Percentiles rank a stretch among this genome's conserved stretches.
Conservation (phyloP, 805 yeast genomes). For the Saccharomycopsis sp. region DNA sequence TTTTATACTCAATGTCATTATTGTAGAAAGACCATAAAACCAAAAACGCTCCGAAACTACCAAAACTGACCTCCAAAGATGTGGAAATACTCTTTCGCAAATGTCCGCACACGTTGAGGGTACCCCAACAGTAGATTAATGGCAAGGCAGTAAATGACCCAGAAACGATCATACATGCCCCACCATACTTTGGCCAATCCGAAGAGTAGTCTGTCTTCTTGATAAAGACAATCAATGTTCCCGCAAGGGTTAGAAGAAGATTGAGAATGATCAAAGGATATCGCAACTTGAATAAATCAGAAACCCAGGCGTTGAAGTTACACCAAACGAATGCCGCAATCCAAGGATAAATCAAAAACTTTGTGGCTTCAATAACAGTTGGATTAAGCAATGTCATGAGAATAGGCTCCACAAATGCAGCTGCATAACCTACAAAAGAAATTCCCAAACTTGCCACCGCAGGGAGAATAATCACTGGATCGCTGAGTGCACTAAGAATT, state of each 20-base stretch:
- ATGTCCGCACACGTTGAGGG: conserved; percentile 38
- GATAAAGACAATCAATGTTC: conserved; percentile 8
- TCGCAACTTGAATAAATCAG: conserved; percentile 44
- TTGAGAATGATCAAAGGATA: conserved; percentile 33
- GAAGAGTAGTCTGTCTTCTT: conserved; percentile 2
- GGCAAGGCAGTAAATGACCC: conserved; percentile 55
- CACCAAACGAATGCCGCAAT: conserved; percentile 18
- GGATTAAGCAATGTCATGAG: conserved; percentile 5
- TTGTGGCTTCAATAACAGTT: background rate
- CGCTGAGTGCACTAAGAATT: conserved; percentile 36
- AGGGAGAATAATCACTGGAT: conserved; percentile 17
- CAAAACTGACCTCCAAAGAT: conserved; percentile 60
- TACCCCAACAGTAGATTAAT: conserved; percentile 54
- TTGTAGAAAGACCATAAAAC: conserved; percentile 48
- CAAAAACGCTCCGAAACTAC: conserved; percentile 64
- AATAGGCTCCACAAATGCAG: conserved; percentile 19
- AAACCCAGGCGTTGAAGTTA: conserved; percentile 2
- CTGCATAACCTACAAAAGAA: conserved; percentile 16
- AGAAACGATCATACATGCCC: conserved; percentile 35
- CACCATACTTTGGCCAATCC: conserved; percentile 17
- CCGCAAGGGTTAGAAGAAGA: conserved; percentile 4
- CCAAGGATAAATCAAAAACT: conserved; percentile 13
- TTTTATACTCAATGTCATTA: conserved; percentile 25
- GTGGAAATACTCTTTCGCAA: conserved; percentile 50
- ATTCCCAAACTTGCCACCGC: conserved; percentile 18